A percentile compares a stretch with the other conserved stretches of the same genome.
These are phyloP conservation scores for Jacaranda mimosifolia DNA, from an alignment of 257 asterid genomes.

Conservation along the genomic window DNA sequence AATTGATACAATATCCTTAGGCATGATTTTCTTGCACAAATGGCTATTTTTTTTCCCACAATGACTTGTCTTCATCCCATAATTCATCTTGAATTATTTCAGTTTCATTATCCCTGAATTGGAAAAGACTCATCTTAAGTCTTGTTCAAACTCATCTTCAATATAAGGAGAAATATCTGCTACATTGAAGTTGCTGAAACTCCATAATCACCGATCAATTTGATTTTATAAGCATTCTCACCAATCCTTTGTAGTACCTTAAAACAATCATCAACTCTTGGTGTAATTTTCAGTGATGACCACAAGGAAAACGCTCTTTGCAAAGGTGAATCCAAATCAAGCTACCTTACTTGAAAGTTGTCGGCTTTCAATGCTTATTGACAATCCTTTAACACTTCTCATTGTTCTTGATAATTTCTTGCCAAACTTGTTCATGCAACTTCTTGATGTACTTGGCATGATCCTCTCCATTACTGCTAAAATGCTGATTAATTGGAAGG, in stretches of 20 bases:
- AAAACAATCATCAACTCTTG: background rate
- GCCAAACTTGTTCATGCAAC: background rate
- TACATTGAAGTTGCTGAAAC: background rate
- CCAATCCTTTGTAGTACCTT: background rate
- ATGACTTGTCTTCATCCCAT: too few relatives aligned
- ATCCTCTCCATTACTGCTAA: too few relatives aligned
- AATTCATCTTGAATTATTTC: too few relatives aligned
- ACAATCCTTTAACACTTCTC: background rate
- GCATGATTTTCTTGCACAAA: too few relatives aligned
- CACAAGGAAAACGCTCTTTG: background rate
- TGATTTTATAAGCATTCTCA: background rate
- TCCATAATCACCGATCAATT: background rate
- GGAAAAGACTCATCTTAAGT: background rate
- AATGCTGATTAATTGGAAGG: too few relatives aligned
- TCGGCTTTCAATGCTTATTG: background rate
- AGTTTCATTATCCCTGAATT: background rate
- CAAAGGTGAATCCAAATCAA: background rate
- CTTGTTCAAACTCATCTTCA: background rate
- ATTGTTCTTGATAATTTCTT: background rate
- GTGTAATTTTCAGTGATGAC: constrained; percentile 5
- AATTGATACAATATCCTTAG: too few relatives aligned
- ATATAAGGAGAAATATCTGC: background rate
- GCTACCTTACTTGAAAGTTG: background rate
- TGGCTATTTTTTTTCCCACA: too few relatives aligned
- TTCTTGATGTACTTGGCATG: too few relatives aligned